Evolutionary conservation across 139 green algal genomes (phyloP).

Genomic region (Chlamydomonas sp.): DNA sequence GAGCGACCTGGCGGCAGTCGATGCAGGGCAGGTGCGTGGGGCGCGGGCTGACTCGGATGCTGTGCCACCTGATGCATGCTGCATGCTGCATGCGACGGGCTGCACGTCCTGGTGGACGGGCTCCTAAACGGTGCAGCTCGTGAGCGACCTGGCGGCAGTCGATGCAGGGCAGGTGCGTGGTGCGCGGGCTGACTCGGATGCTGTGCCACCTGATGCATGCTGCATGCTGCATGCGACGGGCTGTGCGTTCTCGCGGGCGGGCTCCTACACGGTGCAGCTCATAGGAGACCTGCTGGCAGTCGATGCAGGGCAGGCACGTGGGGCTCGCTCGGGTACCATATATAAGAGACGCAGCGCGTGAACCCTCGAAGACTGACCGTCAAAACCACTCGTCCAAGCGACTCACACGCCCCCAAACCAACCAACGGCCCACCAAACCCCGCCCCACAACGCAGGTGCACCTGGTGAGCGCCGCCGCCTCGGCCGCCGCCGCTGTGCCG

Average conservation of each 20-base stretch:
- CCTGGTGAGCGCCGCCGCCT: no score
- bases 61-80: conserved; percentile 34
- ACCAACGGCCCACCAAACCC: no score
- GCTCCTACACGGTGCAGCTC: conserved; percentile 47
- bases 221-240: conserved; percentile 11
- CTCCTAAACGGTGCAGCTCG: conserved; percentile 44
- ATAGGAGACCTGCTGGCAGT: conserved; percentile 19
- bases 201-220: conserved; percentile 33
- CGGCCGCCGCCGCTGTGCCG: no score
- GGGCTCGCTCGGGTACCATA: no score
- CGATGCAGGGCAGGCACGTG: background rate
- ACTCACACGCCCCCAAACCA: no score
- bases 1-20: conserved; percentile 22
- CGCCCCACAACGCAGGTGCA: no score
- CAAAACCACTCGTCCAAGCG: no score
- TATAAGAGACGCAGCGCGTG: no score
- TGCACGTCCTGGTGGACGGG: conserved; percentile 38
- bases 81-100: conserved; percentile 10
- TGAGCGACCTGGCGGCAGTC: conserved; percentile 20
- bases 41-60: conserved; percentile 22
- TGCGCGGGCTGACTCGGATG: conserved; percentile 21
- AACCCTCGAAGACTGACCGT: no score
- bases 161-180: conserved; percentile 2
- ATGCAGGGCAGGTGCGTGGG: background rate
- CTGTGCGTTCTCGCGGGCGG: conserved; percentile 35